Evolutionary conservation across 225 moss, liverwort and hornwort genomes (phyloP), one percentile per base, ranked within the genome.

Genomic region (Pleurozium schreberi): DNA sequence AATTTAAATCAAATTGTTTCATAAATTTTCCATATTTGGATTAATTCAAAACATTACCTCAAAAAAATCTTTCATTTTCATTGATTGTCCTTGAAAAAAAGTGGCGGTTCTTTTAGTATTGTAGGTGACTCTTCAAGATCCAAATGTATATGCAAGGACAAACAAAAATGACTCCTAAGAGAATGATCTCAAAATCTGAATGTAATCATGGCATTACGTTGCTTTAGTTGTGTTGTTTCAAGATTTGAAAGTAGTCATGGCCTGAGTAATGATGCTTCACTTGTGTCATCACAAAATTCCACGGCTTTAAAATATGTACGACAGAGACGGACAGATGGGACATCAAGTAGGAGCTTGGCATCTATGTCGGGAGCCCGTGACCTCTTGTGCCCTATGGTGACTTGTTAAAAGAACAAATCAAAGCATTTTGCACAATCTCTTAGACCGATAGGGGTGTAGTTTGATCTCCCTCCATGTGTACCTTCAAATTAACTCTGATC

Each of bases 81-180:
- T 10, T 0, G 0, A 17, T 43, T 43, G 10, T 1, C 28, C 3
- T 10, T 10, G n/a, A 11, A 73, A 45, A 71, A 45, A 73, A 73
- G 2, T 18, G 6, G 5, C 0, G 0, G 2, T 30, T 25, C 3
- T 10, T 5, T 27, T 43, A 3, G 10, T 17, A 3, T 11, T 71
- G 27, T 27, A 28, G 9, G 27, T 27, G 42, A 70, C 26, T 42
- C 5, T 70, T 42, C 5, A 42, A 70, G 8, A 14, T 1, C 28
- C 3, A 43, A 28, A 43, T 17, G 6, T 43, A 71, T 9, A 42
- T n/a, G 21, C 5, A 70, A 15, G 3, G 2, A 28, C 18, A 28
- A 45, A 73, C 17, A 10, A 73, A 73, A 45, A 45, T 10, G 2
- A n/a, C 16, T 73, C 6, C 6, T 10, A 73, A 27, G 47, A 73